Conservation (phyloP, 257 asterid genomes). For the Perilla frutescens region DNA sequence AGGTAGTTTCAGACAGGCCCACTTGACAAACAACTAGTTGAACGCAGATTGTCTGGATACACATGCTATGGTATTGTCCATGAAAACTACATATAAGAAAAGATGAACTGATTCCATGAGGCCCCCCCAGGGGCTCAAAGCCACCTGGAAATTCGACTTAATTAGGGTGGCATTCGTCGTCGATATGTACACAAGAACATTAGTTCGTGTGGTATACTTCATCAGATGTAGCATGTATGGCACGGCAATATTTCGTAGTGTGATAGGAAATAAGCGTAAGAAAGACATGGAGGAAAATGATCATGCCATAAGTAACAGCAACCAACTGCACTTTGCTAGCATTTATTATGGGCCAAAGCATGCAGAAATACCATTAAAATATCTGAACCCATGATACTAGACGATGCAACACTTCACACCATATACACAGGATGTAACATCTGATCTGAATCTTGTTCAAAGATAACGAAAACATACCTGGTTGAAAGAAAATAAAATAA, state of each 20-base stretch:
- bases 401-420: neutral
- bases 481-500: no score
- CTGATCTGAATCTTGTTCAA: neutral
- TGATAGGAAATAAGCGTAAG: neutral
- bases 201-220: no score
- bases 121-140: neutral
- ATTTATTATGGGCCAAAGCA: neutral
- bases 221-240: neutral
- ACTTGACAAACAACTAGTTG: neutral
- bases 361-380: neutral
- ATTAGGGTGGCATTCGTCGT: neutral
- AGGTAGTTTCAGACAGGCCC: neutral
- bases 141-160: neutral
- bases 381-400: neutral
- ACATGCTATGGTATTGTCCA: conserved; percentile 8
- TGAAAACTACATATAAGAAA: neutral
- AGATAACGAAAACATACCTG: no score
- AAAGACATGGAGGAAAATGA: neutral
- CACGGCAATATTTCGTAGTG: neutral
- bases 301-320: neutral
- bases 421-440: neutral
- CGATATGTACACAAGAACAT: neutral
- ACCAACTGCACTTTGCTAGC: conserved; percentile 15
- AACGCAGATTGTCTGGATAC: neutral
- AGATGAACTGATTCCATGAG: neutral